Percentiles rank a stretch among this genome's conserved stretches.
phyloP scores from a whole-genome alignment of 768 basidiomycete genomes.

The Lentinula aciculospora region DNA sequence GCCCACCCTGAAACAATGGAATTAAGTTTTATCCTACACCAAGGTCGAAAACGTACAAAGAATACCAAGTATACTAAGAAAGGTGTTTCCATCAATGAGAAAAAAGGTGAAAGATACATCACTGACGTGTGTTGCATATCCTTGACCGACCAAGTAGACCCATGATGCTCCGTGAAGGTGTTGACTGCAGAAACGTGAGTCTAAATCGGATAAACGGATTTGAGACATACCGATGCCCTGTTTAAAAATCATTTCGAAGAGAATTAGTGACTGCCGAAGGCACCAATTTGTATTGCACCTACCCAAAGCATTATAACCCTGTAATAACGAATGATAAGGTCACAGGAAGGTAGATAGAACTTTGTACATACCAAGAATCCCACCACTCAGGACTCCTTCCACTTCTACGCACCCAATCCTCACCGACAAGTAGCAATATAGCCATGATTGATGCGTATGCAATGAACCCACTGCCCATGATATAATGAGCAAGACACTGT shows the following conservation, averaged over 20 bases:
- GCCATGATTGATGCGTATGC: slow-evolving; percentile 82
- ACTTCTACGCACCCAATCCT: slow-evolving; percentile 67
- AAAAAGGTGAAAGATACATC: slow-evolving; percentile 5
- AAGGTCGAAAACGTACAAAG: slow-evolving; percentile 43
- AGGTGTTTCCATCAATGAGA: background rate
- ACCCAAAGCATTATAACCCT: slow-evolving; percentile 52
- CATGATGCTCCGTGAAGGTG: slow-evolving; percentile 90
- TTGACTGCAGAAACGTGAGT: slow-evolving; percentile 50
- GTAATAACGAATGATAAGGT: background rate
- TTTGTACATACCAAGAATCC: slow-evolving; percentile 63
- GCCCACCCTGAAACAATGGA: slow-evolving; percentile 65
- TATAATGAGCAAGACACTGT: slow-evolving; percentile 87
- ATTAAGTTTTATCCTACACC: background rate
- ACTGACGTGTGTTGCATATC: slow-evolving; percentile 93
- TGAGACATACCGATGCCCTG: slow-evolving; percentile 52
- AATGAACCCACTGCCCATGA: slow-evolving; percentile 89
- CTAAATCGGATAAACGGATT: background rate
- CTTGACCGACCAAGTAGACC: slow-evolving; percentile 77
- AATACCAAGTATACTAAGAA: slow-evolving; percentile 59
- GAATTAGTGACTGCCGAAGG: background rate
- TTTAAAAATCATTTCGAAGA: background rate
- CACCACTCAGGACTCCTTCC: slow-evolving; percentile 80
- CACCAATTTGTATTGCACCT: slow-evolving; percentile 10
- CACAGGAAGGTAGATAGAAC: slow-evolving; percentile 4
- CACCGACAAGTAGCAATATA: slow-evolving; percentile 71